Evolutionary conservation across 2,329 filamentous ascomycete species (phyloP).

Genomic region (Fusarium annulatum): DNA sequence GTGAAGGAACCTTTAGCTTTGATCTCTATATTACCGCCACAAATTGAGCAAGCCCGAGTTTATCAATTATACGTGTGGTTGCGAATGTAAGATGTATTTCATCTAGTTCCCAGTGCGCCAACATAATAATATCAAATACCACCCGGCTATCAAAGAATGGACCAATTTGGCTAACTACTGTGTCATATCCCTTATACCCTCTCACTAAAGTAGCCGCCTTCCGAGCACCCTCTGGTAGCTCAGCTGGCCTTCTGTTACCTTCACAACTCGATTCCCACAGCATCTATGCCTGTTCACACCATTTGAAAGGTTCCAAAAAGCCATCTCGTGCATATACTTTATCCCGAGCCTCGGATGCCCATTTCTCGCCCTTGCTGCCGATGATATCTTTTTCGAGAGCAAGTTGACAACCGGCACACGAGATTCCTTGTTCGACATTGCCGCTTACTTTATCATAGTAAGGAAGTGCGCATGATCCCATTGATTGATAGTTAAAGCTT

Average conservation of each 20-base stretch:
- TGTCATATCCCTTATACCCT: neutral
- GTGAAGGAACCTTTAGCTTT: neutral
- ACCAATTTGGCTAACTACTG: neutral
- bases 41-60: neutral
- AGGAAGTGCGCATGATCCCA: neutral
- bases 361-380: neutral
- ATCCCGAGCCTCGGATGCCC: neutral
- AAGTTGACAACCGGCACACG: neutral
- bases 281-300: neutral
- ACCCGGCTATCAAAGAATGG: neutral
- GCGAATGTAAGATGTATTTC: too few relatives aligned
- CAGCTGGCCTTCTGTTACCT: rapidly evolving
- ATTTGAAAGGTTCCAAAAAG: neutral
- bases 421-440: neutral
- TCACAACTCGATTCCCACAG: neutral
- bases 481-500: too few relatives aligned
- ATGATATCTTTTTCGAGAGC: conserved; percentile 2
- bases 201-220: neutral
- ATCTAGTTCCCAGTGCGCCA: rapidly evolving
- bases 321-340: neutral
- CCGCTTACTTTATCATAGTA: neutral
- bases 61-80: too few relatives aligned
- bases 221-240: neutral
- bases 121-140: neutral
- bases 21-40: too few relatives aligned